Base-by-base conservation (phyloP, 306 rosid genomes). In the Aeschynomene evenia region DNA sequence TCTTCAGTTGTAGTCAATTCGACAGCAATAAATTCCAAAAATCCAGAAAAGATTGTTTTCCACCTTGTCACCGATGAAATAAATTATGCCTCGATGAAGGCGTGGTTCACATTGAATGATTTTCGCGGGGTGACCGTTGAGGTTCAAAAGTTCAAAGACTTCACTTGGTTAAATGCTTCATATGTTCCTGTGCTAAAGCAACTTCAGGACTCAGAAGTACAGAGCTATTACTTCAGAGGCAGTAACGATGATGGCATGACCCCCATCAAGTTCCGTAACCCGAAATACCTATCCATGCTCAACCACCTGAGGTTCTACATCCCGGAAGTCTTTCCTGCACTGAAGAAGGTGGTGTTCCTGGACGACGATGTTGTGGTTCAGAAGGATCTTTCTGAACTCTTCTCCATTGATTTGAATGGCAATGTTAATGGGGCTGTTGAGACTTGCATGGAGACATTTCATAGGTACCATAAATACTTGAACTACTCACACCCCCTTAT, bases 401-500 rank as follows among this genome's bases (percentile, higher is more conserved):
- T 88, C 60, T 68, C 88, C 36, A 71, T 84, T 42, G 86, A 82
- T 80, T 78, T 88, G 82, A 88, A 88, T 56, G 72, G 77, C 5
- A 88, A 86, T 57, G 91, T 85, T 16, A 88, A 88, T 45, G 95
- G 95, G 28, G 91, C 95, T 0, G 91, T 88, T 9, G 95, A 88
- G 83, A 88, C 91, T 23, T 88, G 95, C 86, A 88, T 84, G 95
- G 95, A 86, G 80, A 88, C 91, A 54, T 88, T 88, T 78, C 95
- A 85, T 61, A 80, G 95, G 71, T 88, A 86, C 77, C 95, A 88
- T 48, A 88, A 86, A 51, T 88, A 88, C 62, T 63, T 88, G 79
- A 88, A 86, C 24, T 86, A 82, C 79, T 80, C 95, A 34, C 91
- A 88, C 45, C 89, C 95, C 59, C 89, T 88, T 33, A 84, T 88